Evolutionary conservation across 495 filamentous ascomycete species (phyloP).

Genomic region (Trichoderma reesei): DNA sequence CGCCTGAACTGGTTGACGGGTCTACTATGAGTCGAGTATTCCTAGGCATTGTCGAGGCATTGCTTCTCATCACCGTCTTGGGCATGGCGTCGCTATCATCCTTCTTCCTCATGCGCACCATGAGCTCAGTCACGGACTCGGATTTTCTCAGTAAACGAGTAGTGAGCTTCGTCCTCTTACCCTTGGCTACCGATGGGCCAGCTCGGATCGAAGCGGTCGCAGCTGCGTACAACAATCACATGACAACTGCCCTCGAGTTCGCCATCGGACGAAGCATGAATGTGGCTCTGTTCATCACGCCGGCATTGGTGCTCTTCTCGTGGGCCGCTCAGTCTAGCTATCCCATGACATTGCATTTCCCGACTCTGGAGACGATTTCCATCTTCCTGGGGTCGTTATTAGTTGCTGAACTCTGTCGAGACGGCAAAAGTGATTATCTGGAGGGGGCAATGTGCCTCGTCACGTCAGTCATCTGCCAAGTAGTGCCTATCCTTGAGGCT

Average conservation of each 20-base stretch:
- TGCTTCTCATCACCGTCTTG: not conserved
- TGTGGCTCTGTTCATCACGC: not conserved
- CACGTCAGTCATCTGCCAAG: not conserved
- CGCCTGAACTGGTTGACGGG: not conserved
- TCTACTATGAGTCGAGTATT: not conserved
- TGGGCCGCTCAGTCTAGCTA: not conserved
- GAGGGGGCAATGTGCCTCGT: not conserved
- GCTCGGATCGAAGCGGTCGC: not conserved
- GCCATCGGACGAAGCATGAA: conserved; percentile 1
- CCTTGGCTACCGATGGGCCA: not conserved
- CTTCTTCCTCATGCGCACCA: not conserved
- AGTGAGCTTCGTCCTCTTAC: not conserved
- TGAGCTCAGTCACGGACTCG: not conserved
- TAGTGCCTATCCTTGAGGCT: not conserved
- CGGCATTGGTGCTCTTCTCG: not conserved
- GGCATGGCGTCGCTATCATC: not conserved
- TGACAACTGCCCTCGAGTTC: not conserved
- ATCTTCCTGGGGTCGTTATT: not conserved
- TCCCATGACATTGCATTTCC: not conserved
- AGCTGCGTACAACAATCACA: not conserved
- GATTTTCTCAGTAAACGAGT: not conserved
- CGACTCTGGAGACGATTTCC: not conserved
- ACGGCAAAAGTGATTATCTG: not conserved
- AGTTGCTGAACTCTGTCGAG: not conserved
- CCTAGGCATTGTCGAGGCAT: not conserved